Evolutionary conservation across 2,329 filamentous ascomycete genomes (phyloP).

Genomic region (Exserohilum turcica): DNA sequence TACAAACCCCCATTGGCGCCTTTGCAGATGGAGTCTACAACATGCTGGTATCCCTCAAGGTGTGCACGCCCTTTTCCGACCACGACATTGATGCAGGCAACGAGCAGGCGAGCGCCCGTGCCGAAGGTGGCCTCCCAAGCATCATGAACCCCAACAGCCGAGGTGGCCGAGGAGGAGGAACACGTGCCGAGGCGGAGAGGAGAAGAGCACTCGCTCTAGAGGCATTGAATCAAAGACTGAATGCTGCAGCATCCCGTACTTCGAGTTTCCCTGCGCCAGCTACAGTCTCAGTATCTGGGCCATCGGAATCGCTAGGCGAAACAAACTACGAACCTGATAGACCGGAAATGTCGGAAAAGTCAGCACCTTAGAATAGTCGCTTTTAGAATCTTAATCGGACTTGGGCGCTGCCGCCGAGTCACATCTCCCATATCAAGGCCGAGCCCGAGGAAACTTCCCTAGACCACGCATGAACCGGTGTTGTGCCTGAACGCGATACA

Average conservation of each 20-base stretch:
- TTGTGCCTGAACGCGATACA: background rate
- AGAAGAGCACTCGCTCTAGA: slow-evolving; percentile 87
- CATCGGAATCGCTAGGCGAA: slow-evolving; percentile 47
- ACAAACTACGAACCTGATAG: slow-evolving; percentile 52
- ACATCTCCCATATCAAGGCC: background rate
- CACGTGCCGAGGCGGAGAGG: slow-evolving; percentile 89
- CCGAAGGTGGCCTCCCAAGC: slow-evolving; percentile 65
- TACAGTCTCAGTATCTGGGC: slow-evolving; percentile 35
- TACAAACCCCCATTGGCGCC: slow-evolving; percentile 76
- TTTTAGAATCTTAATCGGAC: background rate
- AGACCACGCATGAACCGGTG: background rate
- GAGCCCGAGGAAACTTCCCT: background rate
- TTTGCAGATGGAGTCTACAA: slow-evolving; percentile 77
- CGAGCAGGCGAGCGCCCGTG: slow-evolving; percentile 69
- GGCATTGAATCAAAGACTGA: slow-evolving; percentile 87
- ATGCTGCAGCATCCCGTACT: slow-evolving; percentile 70
- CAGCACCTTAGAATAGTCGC: slow-evolving; percentile 23
- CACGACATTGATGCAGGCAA: slow-evolving; percentile 77
- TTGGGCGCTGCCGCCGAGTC: background rate
- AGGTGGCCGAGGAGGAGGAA: slow-evolving; percentile 61
- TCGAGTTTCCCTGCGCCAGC: slow-evolving; percentile 50
- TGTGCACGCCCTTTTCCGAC: slow-evolving; percentile 85
- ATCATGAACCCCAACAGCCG: slow-evolving; percentile 59
- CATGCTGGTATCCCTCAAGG: slow-evolving; percentile 71
- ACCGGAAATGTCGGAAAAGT: slow-evolving; percentile 32